Percentiles rank a stretch among this genome's conserved stretches.
Evolutionary conservation across 1,139 yeast species (phyloP).

Genomic region (Zygosaccharomyces pseudobailii): DNA sequence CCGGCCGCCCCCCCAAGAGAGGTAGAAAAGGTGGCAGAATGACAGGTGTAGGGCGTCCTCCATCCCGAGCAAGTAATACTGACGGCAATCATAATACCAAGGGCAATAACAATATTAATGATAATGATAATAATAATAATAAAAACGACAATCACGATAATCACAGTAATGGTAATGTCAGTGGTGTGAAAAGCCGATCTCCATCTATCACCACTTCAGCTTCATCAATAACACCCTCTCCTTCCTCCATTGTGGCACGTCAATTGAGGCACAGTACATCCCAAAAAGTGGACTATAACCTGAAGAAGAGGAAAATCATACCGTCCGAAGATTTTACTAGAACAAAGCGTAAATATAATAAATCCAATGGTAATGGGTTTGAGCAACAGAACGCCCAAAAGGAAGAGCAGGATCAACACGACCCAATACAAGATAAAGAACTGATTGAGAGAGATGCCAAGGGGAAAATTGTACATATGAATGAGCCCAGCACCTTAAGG

Average conservation of each 20-base stretch:
- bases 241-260: background rate
- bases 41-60: background rate
- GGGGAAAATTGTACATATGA: slow-evolving; percentile 22
- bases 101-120: background rate
- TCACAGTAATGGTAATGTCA: slow-evolving; percentile 2
- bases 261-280: slow-evolving; percentile 26
- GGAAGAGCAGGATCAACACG: slow-evolving; percentile 1
- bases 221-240: background rate
- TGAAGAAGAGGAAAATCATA: slow-evolving; percentile 30
- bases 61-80: background rate
- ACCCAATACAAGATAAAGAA: slow-evolving; percentile 2
- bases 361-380: slow-evolving; percentile 1
- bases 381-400: slow-evolving; percentile 3
- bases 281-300: slow-evolving; percentile 30
- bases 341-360: slow-evolving; percentile 3
- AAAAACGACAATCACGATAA: background rate
- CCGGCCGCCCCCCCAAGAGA: slow-evolving; percentile 4
- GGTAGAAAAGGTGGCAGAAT: background rate
- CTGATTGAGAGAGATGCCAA: slow-evolving; percentile 20
- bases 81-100: background rate
- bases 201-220: background rate
- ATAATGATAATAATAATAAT: background rate
- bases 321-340: slow-evolving; percentile 20
- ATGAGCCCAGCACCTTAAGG: slow-evolving; percentile 20
- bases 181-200: slow-evolving; percentile 7